These are phyloP conservation scores for Leccinum aurantiacum DNA, from an alignment of 768 basidiomycete species.

Conservation along the genomic window DNA sequence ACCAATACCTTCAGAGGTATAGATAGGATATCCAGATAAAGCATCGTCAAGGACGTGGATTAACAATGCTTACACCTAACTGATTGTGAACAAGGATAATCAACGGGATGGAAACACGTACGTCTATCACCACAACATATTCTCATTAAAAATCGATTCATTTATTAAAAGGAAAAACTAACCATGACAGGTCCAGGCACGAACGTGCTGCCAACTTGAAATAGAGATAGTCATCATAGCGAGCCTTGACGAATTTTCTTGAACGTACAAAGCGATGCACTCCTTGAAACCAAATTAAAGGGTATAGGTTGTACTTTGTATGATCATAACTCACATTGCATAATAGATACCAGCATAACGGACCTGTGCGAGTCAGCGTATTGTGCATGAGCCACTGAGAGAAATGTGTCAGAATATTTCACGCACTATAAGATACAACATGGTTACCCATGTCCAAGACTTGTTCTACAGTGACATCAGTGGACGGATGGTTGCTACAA, in stretches of 20 bases:
- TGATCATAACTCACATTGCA: no score
- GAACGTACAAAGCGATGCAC: background rate
- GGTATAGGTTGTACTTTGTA: background rate
- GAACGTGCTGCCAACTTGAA: background rate
- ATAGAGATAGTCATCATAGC: background rate
- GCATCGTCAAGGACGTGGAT: background rate
- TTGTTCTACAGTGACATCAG: no score
- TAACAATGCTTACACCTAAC: background rate
- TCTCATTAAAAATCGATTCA: background rate
- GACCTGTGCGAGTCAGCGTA: background rate
- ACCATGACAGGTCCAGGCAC: background rate
- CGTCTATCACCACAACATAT: background rate
- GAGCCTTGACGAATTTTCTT: background rate
- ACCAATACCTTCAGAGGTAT: background rate
- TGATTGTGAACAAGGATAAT: background rate
- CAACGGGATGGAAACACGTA: background rate
- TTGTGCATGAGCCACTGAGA: background rate
- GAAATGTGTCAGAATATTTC: no score
- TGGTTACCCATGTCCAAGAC: no score
- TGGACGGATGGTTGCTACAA: no score
- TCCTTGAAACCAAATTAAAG: background rate
- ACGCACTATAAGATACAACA: no score
- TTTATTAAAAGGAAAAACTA: background rate
- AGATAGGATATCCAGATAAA: background rate
- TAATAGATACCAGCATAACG: no score